A percentile compares a stretch with the other conserved stretches of the same genome.
Evolutionary conservation across 129 eudicot species (phyloP).

Genomic region (Chrysanthemum lavandulifolium): DNA sequence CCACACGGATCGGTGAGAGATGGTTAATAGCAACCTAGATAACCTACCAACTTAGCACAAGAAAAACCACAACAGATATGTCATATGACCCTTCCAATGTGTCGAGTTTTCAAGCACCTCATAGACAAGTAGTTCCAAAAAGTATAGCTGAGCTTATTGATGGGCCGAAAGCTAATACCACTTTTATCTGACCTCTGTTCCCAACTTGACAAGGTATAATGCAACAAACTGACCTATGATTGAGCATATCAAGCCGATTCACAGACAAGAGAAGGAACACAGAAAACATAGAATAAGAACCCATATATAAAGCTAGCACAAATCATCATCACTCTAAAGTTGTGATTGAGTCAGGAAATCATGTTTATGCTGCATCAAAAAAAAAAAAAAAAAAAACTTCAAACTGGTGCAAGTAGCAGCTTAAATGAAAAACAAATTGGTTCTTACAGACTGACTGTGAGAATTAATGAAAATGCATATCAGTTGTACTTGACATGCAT

Average conservation of each 20-base stretch:
- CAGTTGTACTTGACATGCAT: slow-evolving; percentile 11
- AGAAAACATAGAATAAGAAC: not conserved
- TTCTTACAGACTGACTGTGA: slow-evolving; percentile 3
- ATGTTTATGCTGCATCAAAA: not conserved
- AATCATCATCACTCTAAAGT: not conserved
- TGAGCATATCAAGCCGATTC: slow-evolving; percentile 2
- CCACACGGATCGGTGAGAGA: not conserved
- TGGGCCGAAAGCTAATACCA: not conserved
- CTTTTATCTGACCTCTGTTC: not conserved
- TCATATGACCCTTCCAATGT: slow-evolving; percentile 16
- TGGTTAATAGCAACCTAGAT: not conserved
- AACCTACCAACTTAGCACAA: slow-evolving; percentile 10
- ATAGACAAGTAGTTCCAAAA: slow-evolving; percentile 9
- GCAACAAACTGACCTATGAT: not conserved
- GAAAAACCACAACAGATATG: not conserved
- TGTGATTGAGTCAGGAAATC: not conserved
- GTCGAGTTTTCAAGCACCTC: slow-evolving; percentile 2
- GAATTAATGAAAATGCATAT: not conserved
- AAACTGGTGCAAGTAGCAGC: not conserved
- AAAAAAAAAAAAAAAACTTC: not conserved
- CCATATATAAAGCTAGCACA: not conserved
- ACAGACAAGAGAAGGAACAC: not conserved
- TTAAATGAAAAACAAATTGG: not conserved
- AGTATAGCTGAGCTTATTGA: not conserved
- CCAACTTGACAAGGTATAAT: not conserved